Percentiles rank a stretch among this genome's conserved stretches.
phyloP scores from a whole-genome alignment of 805 yeast genomes.

The Pichia scutulata region DNA sequence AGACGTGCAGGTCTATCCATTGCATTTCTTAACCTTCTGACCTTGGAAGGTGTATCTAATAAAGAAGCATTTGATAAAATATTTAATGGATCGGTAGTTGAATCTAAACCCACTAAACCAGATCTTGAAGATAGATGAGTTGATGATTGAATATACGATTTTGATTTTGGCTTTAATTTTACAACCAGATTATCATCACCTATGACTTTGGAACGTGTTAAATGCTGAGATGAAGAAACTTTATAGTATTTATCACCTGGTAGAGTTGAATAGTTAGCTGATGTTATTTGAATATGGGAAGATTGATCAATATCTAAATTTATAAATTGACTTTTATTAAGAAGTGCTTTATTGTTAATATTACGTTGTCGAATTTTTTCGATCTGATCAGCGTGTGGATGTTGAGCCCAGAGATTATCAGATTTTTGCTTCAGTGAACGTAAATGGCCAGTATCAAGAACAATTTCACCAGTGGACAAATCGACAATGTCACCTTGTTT shows the following conservation, averaged over 20 bases:
- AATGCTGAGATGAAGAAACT: conserved; percentile 3
- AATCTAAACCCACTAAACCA: not conserved
- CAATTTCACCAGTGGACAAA: conserved; percentile 51
- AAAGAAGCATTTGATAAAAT: conserved; percentile 9
- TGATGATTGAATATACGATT: not conserved
- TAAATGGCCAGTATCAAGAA: conserved; percentile 65
- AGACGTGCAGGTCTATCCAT: conserved; percentile 1
- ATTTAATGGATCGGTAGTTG: conserved; percentile 6
- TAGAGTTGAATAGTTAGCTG: not conserved
- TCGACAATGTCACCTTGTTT: conserved; percentile 50
- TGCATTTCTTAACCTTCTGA: conserved; percentile 21
- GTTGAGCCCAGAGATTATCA: conserved; percentile 31
- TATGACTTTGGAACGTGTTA: conserved; percentile 6
- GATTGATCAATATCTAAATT: not conserved
- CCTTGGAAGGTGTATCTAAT: conserved; percentile 20
- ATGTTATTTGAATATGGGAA: not conserved
- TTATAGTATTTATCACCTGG: conserved; percentile 1
- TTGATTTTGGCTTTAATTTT: not conserved
- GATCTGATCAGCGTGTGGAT: not conserved
- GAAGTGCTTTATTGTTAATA: not conserved
- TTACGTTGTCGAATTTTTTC: not conserved
- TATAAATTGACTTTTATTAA: not conserved
- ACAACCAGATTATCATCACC: conserved; percentile 1
- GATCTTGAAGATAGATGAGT: not conserved
- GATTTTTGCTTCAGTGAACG: conserved; percentile 31